Base-by-base conservation (phyloP, 129 eudicot species). In the Chrysanthemum lavandulifolium region DNA sequence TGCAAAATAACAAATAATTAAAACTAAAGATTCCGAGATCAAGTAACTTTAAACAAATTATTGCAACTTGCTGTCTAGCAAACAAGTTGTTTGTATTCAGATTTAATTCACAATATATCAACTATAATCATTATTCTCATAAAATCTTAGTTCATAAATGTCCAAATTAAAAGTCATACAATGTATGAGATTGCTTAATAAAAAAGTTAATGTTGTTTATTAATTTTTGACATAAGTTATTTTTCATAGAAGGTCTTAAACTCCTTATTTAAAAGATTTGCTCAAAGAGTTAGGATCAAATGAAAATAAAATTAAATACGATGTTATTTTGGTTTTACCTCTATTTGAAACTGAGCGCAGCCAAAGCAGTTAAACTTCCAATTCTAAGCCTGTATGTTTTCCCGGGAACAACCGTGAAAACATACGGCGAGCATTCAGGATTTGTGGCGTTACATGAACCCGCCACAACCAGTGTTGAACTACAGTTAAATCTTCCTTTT, bases 271-370 rank as follows among this genome's bases (percentile, higher is more conserved):
- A 36, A 6, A 36, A 36, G 45, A 36, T 9, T 5, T 36, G 45
- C 6, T 36, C 45, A 2, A 19, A 19, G 21, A 19, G 21, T 19
- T 19, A 19, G 1, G 10, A 40, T 40, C 47, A 40, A 40, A 40
- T 40, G 47, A 1, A 40, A 40, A 40, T 40, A 40, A 40, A 40
- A 6, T 40, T 53, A 53, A 61, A 8, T 27, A 54, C 52, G 15
- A 40, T 13, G 27, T 31, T 33, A 19, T 19, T 19, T 40, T 14
- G 51, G 52, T 14, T 52, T 62, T 89, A 89, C 96, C 92, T 90
- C 97, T 23, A 94, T 84, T 81, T 87, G 36, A 94, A 94, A 77
- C 93, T 90, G 51, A 94, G 82, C 33, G 98, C 90, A 3, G 98
- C 83, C 51, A 94, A 72, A 47, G 93, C 81, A 15, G 98, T 90